Base-by-base conservation (phyloP, 805 yeast genomes). In the Pichia californica region DNA sequence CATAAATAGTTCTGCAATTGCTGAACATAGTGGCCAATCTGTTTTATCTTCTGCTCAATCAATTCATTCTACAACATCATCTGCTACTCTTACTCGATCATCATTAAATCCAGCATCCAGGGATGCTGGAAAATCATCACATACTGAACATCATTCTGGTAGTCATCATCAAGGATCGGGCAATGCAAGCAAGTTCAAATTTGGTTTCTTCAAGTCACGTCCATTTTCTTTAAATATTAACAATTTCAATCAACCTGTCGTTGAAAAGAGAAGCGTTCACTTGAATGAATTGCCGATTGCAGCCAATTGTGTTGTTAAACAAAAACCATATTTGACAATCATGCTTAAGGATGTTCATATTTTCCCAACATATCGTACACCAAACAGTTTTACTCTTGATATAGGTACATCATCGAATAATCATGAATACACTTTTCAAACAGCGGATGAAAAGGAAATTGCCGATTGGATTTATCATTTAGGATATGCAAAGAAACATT, bases 381-480 rank as follows among this genome's bases (percentile, higher is more conserved):
- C 76, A 0, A 62, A 63, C 35, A 66, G 73, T 35, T 76, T 77
- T 61, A 74, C 74, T 48, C 62, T 77, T 31, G 77, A 69, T 46
- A 36, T 42, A 2, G 41, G 47, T 25, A 50, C 38, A 11, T 13
- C 38, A 7, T 13, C 47, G 4, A 51, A 45, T 27, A 40, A 38
- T 3, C 85, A 81, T 26, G 55, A 52, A 15, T 73, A 65, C 55
- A 68, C 77, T 31, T 71, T 89, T 54, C 96, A 91, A 60, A 81
- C 91, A 0, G 57, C 73, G 0, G 67, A 62, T 48, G 81, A 78
- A 6, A 48, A 56, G 1, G 95, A 85, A 26, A 75, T 83, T 44
- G 77, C 75, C 41, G 87, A 79, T 34, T 89, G 97, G 98, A 67
- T 86, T 35, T 63, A 67, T 35, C 67, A 64, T 46, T 54, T 74